Conservation (phyloP, 2,329 filamentous ascomycete species). For the Penicillium sp. region DNA sequence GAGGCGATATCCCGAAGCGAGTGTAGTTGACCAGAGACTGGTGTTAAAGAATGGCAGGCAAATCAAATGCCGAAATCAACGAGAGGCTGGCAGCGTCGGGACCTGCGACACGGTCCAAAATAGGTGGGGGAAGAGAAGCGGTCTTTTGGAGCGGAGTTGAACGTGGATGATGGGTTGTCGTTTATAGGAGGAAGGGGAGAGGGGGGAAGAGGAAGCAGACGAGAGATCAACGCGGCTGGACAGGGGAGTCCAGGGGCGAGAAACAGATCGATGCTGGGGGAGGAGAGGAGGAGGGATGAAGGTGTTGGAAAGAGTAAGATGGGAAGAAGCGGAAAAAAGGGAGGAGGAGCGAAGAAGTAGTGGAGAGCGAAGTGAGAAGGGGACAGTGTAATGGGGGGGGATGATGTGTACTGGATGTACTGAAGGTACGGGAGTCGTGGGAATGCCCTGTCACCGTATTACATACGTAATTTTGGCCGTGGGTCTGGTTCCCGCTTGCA, state of each 20-base stretch:
- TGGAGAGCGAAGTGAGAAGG: constrained; percentile 11
- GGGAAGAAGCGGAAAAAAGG: constrained; percentile 24
- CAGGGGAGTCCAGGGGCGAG: constrained; percentile 32
- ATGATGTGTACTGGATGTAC: not conserved
- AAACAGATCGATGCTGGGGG: constrained; percentile 21
- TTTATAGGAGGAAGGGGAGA: constrained; percentile 7
- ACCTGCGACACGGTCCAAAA: constrained; percentile 39
- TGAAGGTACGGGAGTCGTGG: not conserved
- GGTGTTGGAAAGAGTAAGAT: constrained; percentile 12
- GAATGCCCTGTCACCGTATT: constrained; percentile 18
- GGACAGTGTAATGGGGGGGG: not conserved
- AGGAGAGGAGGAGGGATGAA: constrained; percentile 11
- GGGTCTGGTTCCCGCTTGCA: too few relatives aligned
- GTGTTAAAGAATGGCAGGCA: constrained; percentile 34
- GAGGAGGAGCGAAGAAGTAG: constrained; percentile 21
- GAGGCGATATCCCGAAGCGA: constrained; percentile 14
- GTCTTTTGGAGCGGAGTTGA: not conserved
- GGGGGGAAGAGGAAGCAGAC: constrained; percentile 9
- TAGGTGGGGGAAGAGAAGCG: constrained; percentile 7
- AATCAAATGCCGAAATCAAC: constrained; percentile 37
- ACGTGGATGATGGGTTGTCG: not conserved
- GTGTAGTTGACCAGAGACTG: constrained; percentile 21
- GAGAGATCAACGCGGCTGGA: constrained; percentile 34
- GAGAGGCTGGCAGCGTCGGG: constrained; percentile 46
- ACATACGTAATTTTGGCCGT: constrained; percentile 1